Evolutionary conservation across 768 basidiomycete species (phyloP), one percentile per base, ranked within the genome.

Genomic region (Hemileccinum impolitum): DNA sequence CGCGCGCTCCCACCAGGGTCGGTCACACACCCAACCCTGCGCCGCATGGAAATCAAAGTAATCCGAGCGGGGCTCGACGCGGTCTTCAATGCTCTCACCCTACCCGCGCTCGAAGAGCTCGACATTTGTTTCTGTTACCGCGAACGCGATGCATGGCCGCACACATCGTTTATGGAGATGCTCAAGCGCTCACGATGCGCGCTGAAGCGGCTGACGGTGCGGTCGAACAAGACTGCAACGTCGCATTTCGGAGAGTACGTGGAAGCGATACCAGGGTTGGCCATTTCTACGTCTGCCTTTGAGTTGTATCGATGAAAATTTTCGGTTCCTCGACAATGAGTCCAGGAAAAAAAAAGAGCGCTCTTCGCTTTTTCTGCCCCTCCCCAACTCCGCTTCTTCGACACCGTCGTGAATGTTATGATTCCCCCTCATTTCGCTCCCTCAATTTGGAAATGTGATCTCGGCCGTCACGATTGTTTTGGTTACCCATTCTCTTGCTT

Each of bases 61-160:
- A 55, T 63, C 21, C 57, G 58, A 12, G 59, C 57, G 4, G 61
- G 63, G 23, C 54, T 67, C 6, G 59, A 51, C 26, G 18, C 14
- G 1, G 35, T 67, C 10, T 59, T 67, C 2, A 30, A 23, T 31
- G 50, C 50, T 1, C 52, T 67, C 26, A 53, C 55, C 0, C 41
- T 67, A 25, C 65, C 66, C 12, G 57, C 54, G 11, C 58, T 67
- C 21, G 62, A 67, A 17, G 67, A 69, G 23, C 53, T 67, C 23
- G 66, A 69, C 18, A 39, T 67, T 6, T 65, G 61, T 21, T 67
- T 69, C 38, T 67, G 63, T 19, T 63, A 55, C 35, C 61, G 61
- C 10, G 67, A 65, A 30, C 57, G 57, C 26, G 56, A 67, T 17
- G 23, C 38, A 3, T 67, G 66, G 66, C 66, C 66, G 1, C 66